A percentile compares a stretch with the other conserved stretches of the same genome.
Evolutionary conservation across 2,329 filamentous ascomycete genomes (phyloP).

Genomic region (Ceratocystis alfenasii): DNA sequence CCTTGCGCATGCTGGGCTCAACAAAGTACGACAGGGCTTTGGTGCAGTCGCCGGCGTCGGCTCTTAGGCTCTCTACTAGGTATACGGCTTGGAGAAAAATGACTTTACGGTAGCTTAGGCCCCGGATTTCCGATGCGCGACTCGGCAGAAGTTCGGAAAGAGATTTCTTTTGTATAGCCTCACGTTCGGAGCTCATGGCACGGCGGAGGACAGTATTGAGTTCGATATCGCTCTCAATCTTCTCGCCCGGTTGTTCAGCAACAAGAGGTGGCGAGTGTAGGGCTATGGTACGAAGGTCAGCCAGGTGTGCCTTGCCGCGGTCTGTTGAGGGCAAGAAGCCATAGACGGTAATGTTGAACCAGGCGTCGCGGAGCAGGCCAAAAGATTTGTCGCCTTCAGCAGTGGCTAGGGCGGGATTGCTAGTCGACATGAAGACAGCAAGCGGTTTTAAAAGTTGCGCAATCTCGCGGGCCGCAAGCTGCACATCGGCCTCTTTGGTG

Average conservation of each 20-base stretch:
- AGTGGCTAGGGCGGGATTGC: conserved; percentile 43
- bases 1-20: conserved; percentile 68
- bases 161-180: conserved; percentile 66
- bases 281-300: conserved; percentile 73
- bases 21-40: conserved; percentile 84
- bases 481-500: conserved; percentile 63
- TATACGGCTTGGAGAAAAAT: conserved; percentile 88
- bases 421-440: conserved; percentile 66
- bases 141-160: conserved; percentile 62
- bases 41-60: conserved; percentile 77
- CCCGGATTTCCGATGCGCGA: conserved; percentile 65
- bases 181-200: conserved; percentile 68
- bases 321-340: conserved; percentile 69
- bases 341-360: conserved; percentile 96
- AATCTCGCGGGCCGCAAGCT: conserved; percentile 77
- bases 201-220: conserved; percentile 85
- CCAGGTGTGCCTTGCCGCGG: conserved; percentile 57
- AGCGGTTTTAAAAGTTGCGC: conserved; percentile 75
- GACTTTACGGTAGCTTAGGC: conserved; percentile 75
- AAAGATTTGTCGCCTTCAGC: conserved; percentile 52
- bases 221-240: conserved; percentile 91
- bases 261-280: conserved; percentile 79
- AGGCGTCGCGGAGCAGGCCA: conserved; percentile 72
- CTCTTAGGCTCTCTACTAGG: conserved; percentile 77
- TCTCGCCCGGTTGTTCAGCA: conserved; percentile 75